Base-by-base conservation (phyloP, 306 rosid genomes). In the Senna tora region DNA sequence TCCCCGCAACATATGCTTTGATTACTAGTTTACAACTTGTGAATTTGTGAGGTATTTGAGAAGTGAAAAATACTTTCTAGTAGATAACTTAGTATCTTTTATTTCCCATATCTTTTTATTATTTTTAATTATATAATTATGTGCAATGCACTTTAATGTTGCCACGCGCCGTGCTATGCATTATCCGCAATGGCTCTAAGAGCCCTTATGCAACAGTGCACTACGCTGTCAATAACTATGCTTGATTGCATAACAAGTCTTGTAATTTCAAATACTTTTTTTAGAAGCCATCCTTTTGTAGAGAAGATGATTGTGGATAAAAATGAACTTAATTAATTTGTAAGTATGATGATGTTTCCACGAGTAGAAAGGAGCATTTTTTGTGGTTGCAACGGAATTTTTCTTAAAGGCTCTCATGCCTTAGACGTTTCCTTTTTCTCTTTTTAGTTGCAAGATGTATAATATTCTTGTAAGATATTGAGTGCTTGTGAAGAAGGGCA, bases 251-350 rank as follows among this genome's bases (percentile, higher is more conserved):
- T 25, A 25, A 25, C 2, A 25, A 25, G 39, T 36, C 39, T 58
- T 38, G 13, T 62, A 12, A 38, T 62, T 65, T 65, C 28, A 5
- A 9, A 38, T 71, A 41, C 64, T 34, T 57, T 69, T n/a, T 33
- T 7, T 60, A 21, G 59, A 34, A 49, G 59, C 39, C 63, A 49
- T 56, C 50, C 33, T 36, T 39, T 45, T 65, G 19, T 25, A 14
- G 20, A 21, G 54, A 71, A 69, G 11, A 2, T 21, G 65, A 41
- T 43, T 46, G 69, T 41, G 49, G 73, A 74, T 75, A 49, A 28
- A 72, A 76, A 68, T 74, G 75, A 45, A 56, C 13, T 57, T 57
- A 56, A 71, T 71, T 72, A 59, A 28, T 69, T 69, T 55, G 64
- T 51, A 71, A 73, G 50, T 42, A 42, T 59, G 63, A 53, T 71